phyloP scores from a whole-genome alignment of 305 asterid species.

The Fraxinus baroniana region DNA sequence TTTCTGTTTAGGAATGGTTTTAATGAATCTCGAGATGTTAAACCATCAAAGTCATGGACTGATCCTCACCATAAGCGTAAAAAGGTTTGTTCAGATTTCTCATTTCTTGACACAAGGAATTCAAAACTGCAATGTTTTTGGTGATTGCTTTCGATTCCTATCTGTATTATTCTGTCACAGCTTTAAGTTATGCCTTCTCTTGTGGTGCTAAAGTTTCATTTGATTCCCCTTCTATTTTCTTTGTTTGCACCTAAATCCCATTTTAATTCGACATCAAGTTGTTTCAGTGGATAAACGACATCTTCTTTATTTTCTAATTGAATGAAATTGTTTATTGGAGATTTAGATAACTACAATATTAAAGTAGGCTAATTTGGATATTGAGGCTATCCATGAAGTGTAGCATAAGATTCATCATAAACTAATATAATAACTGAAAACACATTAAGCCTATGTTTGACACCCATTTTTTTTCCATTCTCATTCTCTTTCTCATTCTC shows the following conservation, averaged over 20 bases:
- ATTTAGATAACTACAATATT: neutral
- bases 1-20: constrained; percentile 43
- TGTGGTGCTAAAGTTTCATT: neutral
- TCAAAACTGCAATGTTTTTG: neutral
- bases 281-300: neutral
- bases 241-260: neutral
- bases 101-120: constrained; percentile 15
- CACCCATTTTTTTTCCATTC: no score
- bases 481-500: no score
- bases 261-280: constrained; percentile 1
- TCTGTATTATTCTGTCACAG: neutral
- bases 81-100: constrained; percentile 52
- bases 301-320: neutral
- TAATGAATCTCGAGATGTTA: constrained; percentile 38
- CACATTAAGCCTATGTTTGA: neutral
- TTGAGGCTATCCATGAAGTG: neutral
- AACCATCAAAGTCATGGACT: constrained; percentile 51
- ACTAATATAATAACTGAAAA: neutral
- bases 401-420: neutral
- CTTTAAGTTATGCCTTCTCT: neutral
- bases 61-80: constrained; percentile 45
- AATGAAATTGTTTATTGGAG: neutral
- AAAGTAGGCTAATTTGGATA: neutral
- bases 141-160: neutral
- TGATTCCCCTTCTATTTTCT: constrained; percentile 2